These are phyloP conservation scores for Malassezia cuniculi DNA, from an alignment of 1,284 basidiomycete species.

Conservation along the genomic window DNA sequence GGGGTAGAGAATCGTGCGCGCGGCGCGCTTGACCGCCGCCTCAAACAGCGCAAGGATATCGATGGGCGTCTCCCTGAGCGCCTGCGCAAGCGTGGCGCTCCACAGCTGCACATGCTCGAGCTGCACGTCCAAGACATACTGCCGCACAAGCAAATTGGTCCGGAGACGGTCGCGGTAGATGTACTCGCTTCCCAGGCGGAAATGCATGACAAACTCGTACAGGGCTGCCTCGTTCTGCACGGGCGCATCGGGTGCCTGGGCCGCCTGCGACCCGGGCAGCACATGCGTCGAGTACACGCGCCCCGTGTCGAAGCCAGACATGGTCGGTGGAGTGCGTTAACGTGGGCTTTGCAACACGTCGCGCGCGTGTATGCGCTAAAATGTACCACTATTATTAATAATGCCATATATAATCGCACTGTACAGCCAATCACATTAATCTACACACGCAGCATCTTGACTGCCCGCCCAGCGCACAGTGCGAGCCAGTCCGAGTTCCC, in stretches of 20 bases:
- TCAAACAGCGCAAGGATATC: slow-evolving; percentile 62
- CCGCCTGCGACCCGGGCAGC: slow-evolving; percentile 27
- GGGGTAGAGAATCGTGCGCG: slow-evolving; percentile 39
- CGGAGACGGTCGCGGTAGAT: slow-evolving; percentile 68
- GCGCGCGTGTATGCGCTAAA: not conserved
- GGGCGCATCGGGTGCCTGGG: slow-evolving; percentile 38
- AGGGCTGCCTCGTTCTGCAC: slow-evolving; percentile 39
- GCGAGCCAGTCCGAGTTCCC: slow-evolving; percentile 21
- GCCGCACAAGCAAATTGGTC: slow-evolving; percentile 75
- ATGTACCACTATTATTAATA: not conserved
- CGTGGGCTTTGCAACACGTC: not conserved
- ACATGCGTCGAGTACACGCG: slow-evolving; percentile 39
- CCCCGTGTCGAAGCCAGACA: slow-evolving; percentile 44
- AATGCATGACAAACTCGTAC: slow-evolving; percentile 43
- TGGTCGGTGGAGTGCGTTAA: slow-evolving; percentile 10
- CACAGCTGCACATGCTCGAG: slow-evolving; percentile 77
- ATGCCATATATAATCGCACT: not conserved
- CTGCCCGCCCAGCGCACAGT: slow-evolving; percentile 13
- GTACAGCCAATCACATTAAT: not conserved
- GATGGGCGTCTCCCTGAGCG: slow-evolving; percentile 72
- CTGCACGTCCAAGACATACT: slow-evolving; percentile 82
- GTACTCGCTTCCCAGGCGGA: slow-evolving; percentile 41
- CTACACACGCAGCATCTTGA: slow-evolving; percentile 21
- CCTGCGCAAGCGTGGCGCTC: slow-evolving; percentile 84
- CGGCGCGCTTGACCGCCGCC: slow-evolving; percentile 35